Evolutionary conservation across 2,329 filamentous ascomycete species (phyloP).

Genomic region (Meredithiella fracta): DNA sequence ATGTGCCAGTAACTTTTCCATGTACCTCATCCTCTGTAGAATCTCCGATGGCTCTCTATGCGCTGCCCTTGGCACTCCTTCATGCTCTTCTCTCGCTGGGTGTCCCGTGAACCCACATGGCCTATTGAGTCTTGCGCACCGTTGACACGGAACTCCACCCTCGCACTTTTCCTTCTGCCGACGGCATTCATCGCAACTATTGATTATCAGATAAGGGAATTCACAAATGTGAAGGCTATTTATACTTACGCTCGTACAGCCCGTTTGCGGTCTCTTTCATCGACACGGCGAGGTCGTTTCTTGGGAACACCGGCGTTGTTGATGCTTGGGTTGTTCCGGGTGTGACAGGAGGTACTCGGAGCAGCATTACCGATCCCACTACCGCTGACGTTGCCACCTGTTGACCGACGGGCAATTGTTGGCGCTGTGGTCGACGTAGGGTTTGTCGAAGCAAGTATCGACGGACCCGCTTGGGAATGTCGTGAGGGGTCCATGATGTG

Average conservation of each 20-base stretch:
- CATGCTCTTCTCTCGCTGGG: constrained; percentile 6
- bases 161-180: constrained; percentile 41
- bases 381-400: constrained; percentile 7
- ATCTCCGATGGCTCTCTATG: constrained; percentile 15
- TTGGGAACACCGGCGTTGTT: constrained; percentile 14
- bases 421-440: not conserved
- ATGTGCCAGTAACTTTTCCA: constrained; percentile 33
- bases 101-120: constrained; percentile 31
- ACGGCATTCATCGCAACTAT: constrained; percentile 37
- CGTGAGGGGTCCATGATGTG: not conserved
- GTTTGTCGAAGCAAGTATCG: not conserved
- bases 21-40: constrained; percentile 17
- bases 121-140: constrained; percentile 34
- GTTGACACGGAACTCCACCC: constrained; percentile 35
- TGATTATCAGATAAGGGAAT: not conserved
- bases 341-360: not conserved
- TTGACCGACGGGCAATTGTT: not conserved
- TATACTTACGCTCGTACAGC: constrained; percentile 18
- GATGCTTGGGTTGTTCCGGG: constrained; percentile 1
- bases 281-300: constrained; percentile 17
- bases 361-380: constrained; percentile 11
- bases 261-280: constrained; percentile 19
- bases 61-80: not conserved
- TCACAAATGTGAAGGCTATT: not conserved
- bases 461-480: not conserved